A percentile compares a stretch with the other conserved stretches of the same genome.
These are phyloP conservation scores for Ogataea minuta DNA, from an alignment of 805 yeast species.

Conservation along the genomic window DNA sequence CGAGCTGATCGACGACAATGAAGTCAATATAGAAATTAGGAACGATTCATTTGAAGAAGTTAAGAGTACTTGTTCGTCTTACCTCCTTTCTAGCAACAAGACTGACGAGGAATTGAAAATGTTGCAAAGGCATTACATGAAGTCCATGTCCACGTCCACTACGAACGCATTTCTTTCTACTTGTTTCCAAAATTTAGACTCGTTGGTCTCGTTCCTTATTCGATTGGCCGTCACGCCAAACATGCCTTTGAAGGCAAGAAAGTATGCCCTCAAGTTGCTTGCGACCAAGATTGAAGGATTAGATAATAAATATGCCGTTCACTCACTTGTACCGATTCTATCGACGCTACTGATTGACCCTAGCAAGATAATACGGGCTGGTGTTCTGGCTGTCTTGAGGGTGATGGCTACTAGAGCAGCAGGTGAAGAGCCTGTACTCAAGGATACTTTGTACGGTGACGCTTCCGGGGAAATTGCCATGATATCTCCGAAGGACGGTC, in stretches of 20 bases:
- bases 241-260: conserved; percentile 57
- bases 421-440: conserved; percentile 45
- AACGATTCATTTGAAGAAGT: conserved; percentile 8
- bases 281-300: conserved; percentile 37
- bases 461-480: conserved; percentile 47
- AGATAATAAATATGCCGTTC: conserved; percentile 36
- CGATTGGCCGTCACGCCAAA: conserved; percentile 56
- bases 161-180: conserved; percentile 18
- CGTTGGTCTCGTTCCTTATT: conserved; percentile 55
- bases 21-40: conserved; percentile 25
- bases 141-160: conserved; percentile 35
- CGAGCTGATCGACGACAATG: conserved; percentile 26
- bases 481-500: conserved; percentile 66
- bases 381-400: conserved; percentile 39
- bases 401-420: conserved; percentile 37
- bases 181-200: conserved; percentile 17
- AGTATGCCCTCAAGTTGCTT: conserved; percentile 45
- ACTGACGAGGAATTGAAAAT: conserved; percentile 41
- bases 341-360: conserved; percentile 52
- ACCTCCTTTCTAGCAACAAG: conserved; percentile 32
- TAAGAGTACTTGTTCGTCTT: conserved; percentile 30
- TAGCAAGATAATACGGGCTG: conserved; percentile 49
- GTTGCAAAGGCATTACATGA: conserved; percentile 43
- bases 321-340: conserved; percentile 58
- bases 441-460: conserved; percentile 57